phyloP scores from a whole-genome alignment of 169 alveolate genomes.

The Perkinsus chesapeaki region DNA sequence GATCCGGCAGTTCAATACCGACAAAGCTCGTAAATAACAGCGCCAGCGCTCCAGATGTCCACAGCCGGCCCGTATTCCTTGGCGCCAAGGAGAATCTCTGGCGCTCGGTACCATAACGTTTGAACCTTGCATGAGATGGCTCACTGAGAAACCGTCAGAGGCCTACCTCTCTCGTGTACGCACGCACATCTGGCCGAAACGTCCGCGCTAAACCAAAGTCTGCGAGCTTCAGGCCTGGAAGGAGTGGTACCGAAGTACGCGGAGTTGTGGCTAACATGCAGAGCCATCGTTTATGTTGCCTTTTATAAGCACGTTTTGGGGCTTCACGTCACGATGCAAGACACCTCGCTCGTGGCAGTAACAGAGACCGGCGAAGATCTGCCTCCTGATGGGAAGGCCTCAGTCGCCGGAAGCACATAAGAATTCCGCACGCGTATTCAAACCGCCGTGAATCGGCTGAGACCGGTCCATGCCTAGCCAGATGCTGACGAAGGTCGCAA shows the following conservation, averaged over 20 bases:
- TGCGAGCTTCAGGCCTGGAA: background rate
- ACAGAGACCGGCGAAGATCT: background rate
- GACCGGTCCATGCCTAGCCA: background rate
- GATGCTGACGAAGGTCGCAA: background rate
- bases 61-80: constrained; percentile 77
- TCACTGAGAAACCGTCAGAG: background rate
- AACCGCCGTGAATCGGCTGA: background rate
- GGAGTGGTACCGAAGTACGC: background rate
- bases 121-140: background rate
- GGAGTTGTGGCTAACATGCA: background rate
- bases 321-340: background rate
- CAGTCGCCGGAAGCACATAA: no score
- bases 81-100: constrained; percentile 76
- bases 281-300: background rate
- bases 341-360: background rate
- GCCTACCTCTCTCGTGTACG: background rate
- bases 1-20: background rate
- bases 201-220: background rate
- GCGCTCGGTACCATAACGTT: constrained; percentile 80
- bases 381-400: background rate
- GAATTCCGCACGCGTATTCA: background rate
- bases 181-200: background rate
- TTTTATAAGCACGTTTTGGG: background rate
- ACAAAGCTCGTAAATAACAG: constrained; percentile 61
- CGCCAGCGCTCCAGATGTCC: constrained; percentile 81